These are phyloP conservation scores for Pyrenula aspistea DNA, from an alignment of 495 filamentous ascomycete species.

Conservation along the genomic window DNA sequence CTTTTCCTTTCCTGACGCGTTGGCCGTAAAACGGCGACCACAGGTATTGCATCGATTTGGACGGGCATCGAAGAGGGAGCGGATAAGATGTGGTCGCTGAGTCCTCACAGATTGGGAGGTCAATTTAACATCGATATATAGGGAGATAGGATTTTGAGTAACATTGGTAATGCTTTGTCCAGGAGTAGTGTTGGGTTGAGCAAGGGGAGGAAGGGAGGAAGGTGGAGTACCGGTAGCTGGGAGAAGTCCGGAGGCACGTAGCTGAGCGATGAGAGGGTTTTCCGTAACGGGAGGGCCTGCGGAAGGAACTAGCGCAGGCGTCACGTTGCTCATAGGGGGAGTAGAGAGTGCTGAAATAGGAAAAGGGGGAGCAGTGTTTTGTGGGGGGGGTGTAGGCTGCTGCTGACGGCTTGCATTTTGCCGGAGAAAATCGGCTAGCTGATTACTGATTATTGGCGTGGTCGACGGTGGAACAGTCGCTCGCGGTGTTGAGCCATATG, in stretches of 20 bases:
- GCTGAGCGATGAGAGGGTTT: slow-evolving; percentile 32
- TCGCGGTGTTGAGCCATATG: slow-evolving; percentile 23
- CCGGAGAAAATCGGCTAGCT: slow-evolving; percentile 37
- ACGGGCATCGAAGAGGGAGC: slow-evolving; percentile 60
- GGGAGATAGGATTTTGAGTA: slow-evolving; percentile 11
- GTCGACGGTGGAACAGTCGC: slow-evolving; percentile 18
- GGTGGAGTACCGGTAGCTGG: slow-evolving; percentile 22
- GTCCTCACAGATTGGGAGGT: slow-evolving; percentile 67
- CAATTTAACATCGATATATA: slow-evolving; percentile 52
- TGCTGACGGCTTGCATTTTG: slow-evolving; percentile 31
- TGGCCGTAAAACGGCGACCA: slow-evolving; percentile 70
- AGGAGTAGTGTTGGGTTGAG: slow-evolving; percentile 2
- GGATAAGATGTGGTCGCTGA: slow-evolving; percentile 60
- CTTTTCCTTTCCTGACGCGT: slow-evolving; percentile 64
- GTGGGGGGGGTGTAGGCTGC: slow-evolving; percentile 26
- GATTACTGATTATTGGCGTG: slow-evolving; percentile 30
- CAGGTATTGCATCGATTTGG: slow-evolving; percentile 84
- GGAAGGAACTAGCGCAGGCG: slow-evolving; percentile 4
- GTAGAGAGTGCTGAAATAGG: slow-evolving; percentile 11
- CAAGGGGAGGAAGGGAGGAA: slow-evolving; percentile 11
- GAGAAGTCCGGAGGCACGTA: slow-evolving; percentile 35
- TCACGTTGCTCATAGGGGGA: slow-evolving; percentile 13
- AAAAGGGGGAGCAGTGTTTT: slow-evolving; percentile 17
- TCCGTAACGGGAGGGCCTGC: slow-evolving; percentile 11
- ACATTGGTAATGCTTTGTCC: background rate